Evolutionary conservation across 495 filamentous ascomycete genomes (phyloP), one percentile per base, ranked within the genome.

Genomic region (Barbatosphaeria neglecta): DNA sequence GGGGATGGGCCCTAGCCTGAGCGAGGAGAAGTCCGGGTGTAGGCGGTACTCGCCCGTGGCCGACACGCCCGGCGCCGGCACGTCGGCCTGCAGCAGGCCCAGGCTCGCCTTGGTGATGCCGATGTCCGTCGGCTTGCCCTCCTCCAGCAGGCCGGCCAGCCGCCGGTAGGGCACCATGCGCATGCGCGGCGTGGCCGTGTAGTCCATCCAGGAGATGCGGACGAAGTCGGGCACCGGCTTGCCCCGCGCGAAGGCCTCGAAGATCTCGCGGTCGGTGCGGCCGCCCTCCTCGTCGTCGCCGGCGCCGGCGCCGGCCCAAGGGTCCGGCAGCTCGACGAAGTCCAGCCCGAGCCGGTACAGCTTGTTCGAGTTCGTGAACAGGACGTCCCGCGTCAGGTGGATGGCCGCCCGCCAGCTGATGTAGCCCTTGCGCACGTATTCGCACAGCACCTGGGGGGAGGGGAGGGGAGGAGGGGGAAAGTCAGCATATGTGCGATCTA

Each of bases 191-290:
- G 73, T 79, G 11, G 76, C 77, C 6, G 85, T 90, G 58, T 85
- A 87, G 58, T 93, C 88, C 22, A 86, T 61, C 77, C 82, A 93
- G 63, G 86, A 81, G 43, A 92, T 71, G 46, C 84, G 80, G 33
- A 87, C 78, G 54, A 76, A 78, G 56, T 84, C 80, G 0, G 82
- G 84, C 8, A 74, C 72, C 25, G 72, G 74, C 64, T 84, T 83
- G 53, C 81, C 73, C 48, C 77, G 80, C 15, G 71, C 67, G 70
- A 84, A 75, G 63, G 80, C 78, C 37, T 72, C 73, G 22, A 59
- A 47, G 1, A 82, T 66, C 50, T 81, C 60, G 19, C 44, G 28
- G 19, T 65, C 57, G 31, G 41, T 60, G 2, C 49, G 39, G 72
- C 27, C 11, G 27, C 25, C 20, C 38, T 45, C 17, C 52, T 45